These are phyloP conservation scores for Calophaca sinica DNA, from an alignment of 306 rosid species.

Conservation along the genomic window DNA sequence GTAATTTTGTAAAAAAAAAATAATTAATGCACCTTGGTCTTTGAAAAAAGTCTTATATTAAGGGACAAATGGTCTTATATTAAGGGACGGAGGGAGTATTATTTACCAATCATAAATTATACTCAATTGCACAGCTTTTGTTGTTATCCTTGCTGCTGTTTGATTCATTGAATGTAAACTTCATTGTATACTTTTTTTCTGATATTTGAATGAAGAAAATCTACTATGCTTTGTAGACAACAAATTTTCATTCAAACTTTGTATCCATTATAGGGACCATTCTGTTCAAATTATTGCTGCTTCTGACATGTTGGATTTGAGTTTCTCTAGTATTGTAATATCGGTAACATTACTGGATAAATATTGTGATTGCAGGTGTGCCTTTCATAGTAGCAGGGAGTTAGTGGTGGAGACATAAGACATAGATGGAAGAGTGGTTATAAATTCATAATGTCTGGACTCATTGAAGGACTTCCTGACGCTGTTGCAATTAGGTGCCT, in stretches of 20 bases:
- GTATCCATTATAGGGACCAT: background rate
- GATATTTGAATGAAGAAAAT: conserved; percentile 33
- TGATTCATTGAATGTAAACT: background rate
- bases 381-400: conserved; percentile 40
- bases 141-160: conserved; percentile 34
- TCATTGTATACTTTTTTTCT: conserved; percentile 17
- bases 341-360: conserved; percentile 8
- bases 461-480: conserved; percentile 97
- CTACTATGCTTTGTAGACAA: conserved; percentile 30
- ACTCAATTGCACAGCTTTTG: conserved; percentile 20
- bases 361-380: conserved; percentile 50
- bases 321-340: conserved; percentile 23
- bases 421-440: conserved; percentile 62
- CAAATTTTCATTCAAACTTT: conserved; percentile 5
- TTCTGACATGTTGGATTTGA: conserved; percentile 24
- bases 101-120: conserved; percentile 32
- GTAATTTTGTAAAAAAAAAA: no score
- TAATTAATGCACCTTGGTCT: no score
- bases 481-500: conserved; percentile 92
- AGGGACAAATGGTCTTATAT: no score
- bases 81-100: no score
- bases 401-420: conserved; percentile 43
- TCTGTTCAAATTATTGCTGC: conserved; percentile 10
- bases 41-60: no score
- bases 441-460: conserved; percentile 70